Evolutionary conservation across 1,284 basidiomycete species (phyloP), one percentile per base, ranked within the genome.

Genomic region (Fomitopsis betulina): DNA sequence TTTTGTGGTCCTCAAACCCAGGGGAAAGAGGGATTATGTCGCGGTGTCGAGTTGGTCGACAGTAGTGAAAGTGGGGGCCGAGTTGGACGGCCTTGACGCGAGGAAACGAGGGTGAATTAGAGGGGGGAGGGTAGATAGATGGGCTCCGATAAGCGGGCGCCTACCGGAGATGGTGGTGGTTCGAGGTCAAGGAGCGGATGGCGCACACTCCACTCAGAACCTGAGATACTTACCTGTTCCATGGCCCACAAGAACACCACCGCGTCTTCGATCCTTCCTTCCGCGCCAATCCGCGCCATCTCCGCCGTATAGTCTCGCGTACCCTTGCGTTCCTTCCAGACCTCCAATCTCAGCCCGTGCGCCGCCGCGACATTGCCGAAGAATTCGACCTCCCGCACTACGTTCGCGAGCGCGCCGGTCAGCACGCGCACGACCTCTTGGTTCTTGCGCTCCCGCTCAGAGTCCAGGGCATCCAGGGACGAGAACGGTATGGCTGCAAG

Each of bases 231-330:
- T 59, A 86, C 86, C 73, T 81, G 79, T 69, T 91, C 89, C 88
- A 91, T 91, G 1, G 86, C 86, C 87, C 88, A 91, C 17, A 92
- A 69, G 61, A 90, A 85, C 5, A 89, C 75, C 19, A 91, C 68
- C 0, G 84, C 85, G 53, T 90, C 87, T 56, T 84, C 78, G n/a
- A 87, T 65, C 0, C 73, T 75, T 9, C 77, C 79, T 13, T 73
- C 64, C 1, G 75, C 72, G 0, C 78, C 75, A 0, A 85, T 70
- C 5, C 81, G 73, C 10, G 77, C 77, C 84, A 91, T 86, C 71
- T 87, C 87, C 19, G 87, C 86, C 0, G 84, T 83, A 66, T 90
- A 91, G 58, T 84, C 81, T 59, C 80, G 76, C 19, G 88, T 90
- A 21, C 75, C 81, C 67, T 82, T 84, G 60, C 84, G 74, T 68